These are phyloP conservation scores for Cryptococcus hybrid DNA, from an alignment of 1,284 basidiomycete species.

Conservation along the genomic window DNA sequence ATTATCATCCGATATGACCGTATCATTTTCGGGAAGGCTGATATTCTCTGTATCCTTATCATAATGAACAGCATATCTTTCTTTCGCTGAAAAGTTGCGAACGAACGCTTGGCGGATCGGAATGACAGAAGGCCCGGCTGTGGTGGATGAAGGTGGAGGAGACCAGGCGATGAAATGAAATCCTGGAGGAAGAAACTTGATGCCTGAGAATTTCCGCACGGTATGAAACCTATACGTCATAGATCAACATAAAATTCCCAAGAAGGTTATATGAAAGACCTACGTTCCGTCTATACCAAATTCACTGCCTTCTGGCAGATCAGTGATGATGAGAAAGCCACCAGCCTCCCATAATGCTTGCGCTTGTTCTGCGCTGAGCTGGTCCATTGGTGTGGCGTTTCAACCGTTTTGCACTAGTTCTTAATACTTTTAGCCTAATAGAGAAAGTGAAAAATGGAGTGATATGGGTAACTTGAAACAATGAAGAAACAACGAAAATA, in stretches of 20 bases:
- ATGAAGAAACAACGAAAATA: too few relatives aligned
- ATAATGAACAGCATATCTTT: constrained; percentile 34
- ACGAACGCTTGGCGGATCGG: constrained; percentile 34
- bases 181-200: constrained; percentile 49
- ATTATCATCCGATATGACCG: constrained; percentile 42
- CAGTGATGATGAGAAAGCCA: constrained; percentile 44
- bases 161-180: constrained; percentile 45
- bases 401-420: background rate
- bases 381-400: constrained; percentile 12
- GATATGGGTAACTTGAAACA: too few relatives aligned
- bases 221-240: constrained; percentile 30
- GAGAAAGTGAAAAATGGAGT: background rate
- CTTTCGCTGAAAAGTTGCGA: constrained; percentile 19
- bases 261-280: constrained; percentile 9
- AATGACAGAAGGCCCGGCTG: constrained; percentile 20
- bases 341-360: constrained; percentile 46
- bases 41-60: constrained; percentile 25
- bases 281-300: constrained; percentile 48
- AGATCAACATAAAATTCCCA: background rate
- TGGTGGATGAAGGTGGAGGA: constrained; percentile 9
- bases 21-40: background rate
- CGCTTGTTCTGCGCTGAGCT: constrained; percentile 41
- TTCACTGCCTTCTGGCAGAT: constrained; percentile 41
- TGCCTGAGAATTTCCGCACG: constrained; percentile 36
- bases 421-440: background rate